phyloP scores from a whole-genome alignment of 2,329 filamentous ascomycete species.

The Calonectria henricotiae region DNA sequence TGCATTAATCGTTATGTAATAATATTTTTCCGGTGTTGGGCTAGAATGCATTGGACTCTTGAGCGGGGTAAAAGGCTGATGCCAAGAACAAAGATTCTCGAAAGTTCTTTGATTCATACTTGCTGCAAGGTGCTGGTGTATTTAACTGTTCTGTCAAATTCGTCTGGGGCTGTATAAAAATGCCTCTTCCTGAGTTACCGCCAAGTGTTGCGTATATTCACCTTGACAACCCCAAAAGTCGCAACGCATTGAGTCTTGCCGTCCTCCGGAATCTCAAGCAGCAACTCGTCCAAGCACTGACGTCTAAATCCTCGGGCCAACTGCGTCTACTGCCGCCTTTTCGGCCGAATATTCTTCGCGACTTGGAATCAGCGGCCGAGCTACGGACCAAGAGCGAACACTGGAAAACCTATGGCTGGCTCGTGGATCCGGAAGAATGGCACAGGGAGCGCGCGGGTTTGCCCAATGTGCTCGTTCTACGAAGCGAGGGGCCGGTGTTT shows the following conservation, averaged over 20 bases:
- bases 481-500: conserved; percentile 49
- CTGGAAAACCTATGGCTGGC: conserved; percentile 46
- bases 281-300: conserved; percentile 43
- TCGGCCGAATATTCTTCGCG: conserved; percentile 15
- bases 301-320: conserved; percentile 30
- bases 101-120: neutral
- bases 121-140: neutral
- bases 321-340: conserved; percentile 44
- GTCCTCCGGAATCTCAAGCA: conserved; percentile 44
- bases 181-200: conserved; percentile 47
- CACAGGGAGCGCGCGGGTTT: conserved; percentile 42
- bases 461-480: conserved; percentile 46
- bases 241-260: conserved; percentile 47
- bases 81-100: neutral
- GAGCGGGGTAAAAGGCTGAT: conserved; percentile 3
- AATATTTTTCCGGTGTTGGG: neutral
- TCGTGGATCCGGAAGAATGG: conserved; percentile 46
- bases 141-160: neutral
- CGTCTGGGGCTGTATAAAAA: neutral
- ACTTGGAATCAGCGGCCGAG: conserved; percentile 28
- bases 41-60: neutral
- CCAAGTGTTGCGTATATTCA: conserved; percentile 42
- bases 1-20: neutral
- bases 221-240: conserved; percentile 43
- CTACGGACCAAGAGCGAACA: neutral